phyloP scores from a whole-genome alignment of 805 yeast genomes.

The Torulaspora gathmanii region DNA sequence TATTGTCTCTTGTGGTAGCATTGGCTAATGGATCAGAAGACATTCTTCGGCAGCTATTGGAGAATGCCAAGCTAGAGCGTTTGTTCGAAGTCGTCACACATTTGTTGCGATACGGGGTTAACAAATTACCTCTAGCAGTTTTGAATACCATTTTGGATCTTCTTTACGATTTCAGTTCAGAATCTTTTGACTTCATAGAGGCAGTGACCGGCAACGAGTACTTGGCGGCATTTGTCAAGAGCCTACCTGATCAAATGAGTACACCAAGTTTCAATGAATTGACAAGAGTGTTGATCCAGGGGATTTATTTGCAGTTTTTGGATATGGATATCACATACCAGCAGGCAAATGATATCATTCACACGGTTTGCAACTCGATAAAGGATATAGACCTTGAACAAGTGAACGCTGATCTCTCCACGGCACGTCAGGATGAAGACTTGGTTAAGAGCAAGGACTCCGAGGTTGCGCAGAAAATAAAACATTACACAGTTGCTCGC shows the following conservation, averaged over 20 bases:
- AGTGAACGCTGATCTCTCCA: slow-evolving; percentile 27
- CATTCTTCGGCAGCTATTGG: slow-evolving; percentile 44
- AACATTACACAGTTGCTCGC: slow-evolving; percentile 40
- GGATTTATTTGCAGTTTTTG: slow-evolving; percentile 38
- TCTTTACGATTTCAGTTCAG: slow-evolving; percentile 56
- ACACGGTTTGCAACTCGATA: slow-evolving; percentile 25
- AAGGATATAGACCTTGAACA: slow-evolving; percentile 34
- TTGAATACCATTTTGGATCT: slow-evolving; percentile 53
- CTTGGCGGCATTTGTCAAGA: slow-evolving; percentile 18
- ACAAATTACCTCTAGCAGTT: slow-evolving; percentile 39
- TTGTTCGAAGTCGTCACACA: slow-evolving; percentile 29
- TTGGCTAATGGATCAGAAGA: slow-evolving; percentile 60
- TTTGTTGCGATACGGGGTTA: slow-evolving; percentile 29
- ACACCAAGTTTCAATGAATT: slow-evolving; percentile 31
- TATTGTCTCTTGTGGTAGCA: slow-evolving; percentile 62
- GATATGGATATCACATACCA: slow-evolving; percentile 28
- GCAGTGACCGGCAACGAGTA: slow-evolving; percentile 15
- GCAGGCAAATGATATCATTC: slow-evolving; percentile 26
- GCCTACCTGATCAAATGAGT: slow-evolving; percentile 14
- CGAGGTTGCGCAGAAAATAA: slow-evolving; percentile 29
- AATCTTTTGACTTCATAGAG: slow-evolving; percentile 50
- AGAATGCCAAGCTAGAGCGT: slow-evolving; percentile 24
- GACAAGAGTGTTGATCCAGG: slow-evolving; percentile 36
- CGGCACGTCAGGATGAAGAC: slow-evolving; percentile 18
- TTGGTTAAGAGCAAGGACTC: slow-evolving; percentile 14